Base-by-base conservation (phyloP, 2,329 filamentous ascomycete species). In the Microsporum ferrugineum region DNA sequence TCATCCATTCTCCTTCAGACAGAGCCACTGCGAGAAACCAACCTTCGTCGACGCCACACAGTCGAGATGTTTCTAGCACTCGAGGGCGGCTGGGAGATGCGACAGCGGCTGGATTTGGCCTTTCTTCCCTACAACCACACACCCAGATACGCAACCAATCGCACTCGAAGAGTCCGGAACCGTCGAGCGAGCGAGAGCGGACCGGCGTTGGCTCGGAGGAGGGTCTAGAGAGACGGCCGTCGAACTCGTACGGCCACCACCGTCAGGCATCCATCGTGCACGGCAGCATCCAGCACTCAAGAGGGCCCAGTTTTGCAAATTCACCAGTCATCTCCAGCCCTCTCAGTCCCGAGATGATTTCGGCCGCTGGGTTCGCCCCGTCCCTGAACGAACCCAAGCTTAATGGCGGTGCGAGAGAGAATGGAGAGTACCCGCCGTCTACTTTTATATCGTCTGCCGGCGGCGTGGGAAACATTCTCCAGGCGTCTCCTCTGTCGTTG, bases 211-310 rank as follows among this genome's bases (percentile, higher is more conserved):
- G 68, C 6, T 31, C 57, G 64, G 71, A 75, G 62, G 71, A 66
- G 53, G 68, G 67, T 60, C 66, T 76, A 62, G 75, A 78, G 68
- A 70, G 75, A 63, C 69, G 72, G 59, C 73, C 75, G 39, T 77
- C 74, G 5, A 75, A 75, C 62, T 81, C 80, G 14, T 87, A 97
- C 79, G 89, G 89, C 63, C 57, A 59, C 73, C 91, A 97, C 76
- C 87, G 94, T 60, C 91, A 99, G 77, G 95, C 92, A 0, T 97
- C 92, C 57, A 96, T 97, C 68, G 91, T 97, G 61, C 89, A 97
- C 84, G 92, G 94, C 69, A 86, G 60, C 60, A 74, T 95, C 67
- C 91, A 96, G 73, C 94, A 99, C 75, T 88, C 83, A 61, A 78
- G 92, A 75, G 95, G 95, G 81, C 88, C 91, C 68, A 96, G 91